These are phyloP conservation scores for Boeremia lycopersici DNA, from an alignment of 2,329 filamentous ascomycete genomes.

Conservation along the genomic window DNA sequence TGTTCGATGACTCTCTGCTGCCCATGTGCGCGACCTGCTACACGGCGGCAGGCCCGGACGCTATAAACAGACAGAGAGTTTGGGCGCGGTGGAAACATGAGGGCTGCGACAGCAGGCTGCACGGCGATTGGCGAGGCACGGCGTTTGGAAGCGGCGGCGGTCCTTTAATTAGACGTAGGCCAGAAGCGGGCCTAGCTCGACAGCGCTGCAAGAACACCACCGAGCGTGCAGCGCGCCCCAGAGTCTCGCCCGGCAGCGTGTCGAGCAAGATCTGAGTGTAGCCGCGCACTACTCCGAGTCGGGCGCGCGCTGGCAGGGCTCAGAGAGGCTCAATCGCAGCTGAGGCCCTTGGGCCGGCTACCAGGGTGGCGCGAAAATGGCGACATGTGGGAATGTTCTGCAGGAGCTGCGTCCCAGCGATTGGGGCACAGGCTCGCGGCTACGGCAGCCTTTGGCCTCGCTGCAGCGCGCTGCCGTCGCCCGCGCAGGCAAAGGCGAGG, in stretches of 20 bases:
- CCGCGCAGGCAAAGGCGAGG: background rate
- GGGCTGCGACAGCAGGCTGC: background rate
- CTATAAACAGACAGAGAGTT: background rate
- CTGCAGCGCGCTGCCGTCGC: too few relatives aligned
- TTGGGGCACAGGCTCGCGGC: conserved; percentile 1
- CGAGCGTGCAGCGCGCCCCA: background rate
- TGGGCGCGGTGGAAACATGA: background rate
- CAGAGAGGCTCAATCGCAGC: conserved; percentile 4
- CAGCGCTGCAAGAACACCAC: background rate
- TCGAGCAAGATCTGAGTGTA: conserved; percentile 2
- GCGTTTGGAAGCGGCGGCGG: conserved; percentile 13
- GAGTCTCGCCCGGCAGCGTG: conserved; percentile 5
- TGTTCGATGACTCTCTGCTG: background rate
- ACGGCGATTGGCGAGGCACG: conserved; percentile 6
- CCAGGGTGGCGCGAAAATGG: background rate
- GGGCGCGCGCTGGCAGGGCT: background rate
- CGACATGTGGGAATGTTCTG: conserved; percentile 6
- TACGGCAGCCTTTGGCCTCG: too few relatives aligned
- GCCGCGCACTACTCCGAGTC: conserved; percentile 5
- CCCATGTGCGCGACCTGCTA: too few relatives aligned
- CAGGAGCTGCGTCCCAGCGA: background rate
- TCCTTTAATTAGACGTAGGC: conserved; percentile 19
- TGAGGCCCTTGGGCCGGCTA: background rate
- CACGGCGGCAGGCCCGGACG: background rate
- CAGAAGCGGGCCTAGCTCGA: conserved; percentile 2